Evolutionary conservation across 208 protist species (phyloP).

Genomic region (Zelonia costaricensis): DNA sequence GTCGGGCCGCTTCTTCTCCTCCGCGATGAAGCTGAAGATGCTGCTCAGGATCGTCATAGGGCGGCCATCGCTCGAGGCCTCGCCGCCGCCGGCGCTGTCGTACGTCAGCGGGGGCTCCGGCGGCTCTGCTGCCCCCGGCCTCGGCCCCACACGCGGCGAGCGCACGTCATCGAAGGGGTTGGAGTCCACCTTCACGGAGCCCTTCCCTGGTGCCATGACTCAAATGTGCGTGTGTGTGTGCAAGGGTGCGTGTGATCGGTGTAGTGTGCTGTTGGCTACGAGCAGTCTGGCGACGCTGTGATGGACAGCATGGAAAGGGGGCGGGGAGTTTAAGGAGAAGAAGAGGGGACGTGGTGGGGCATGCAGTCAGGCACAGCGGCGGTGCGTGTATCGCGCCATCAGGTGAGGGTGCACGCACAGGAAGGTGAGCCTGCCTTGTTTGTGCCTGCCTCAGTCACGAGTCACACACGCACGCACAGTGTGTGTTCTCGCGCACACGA

Average conservation of each 20-base stretch:
- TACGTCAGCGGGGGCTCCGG: conserved; percentile 15
- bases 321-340: neutral
- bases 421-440: no score
- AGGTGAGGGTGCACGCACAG: no score
- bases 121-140: no score
- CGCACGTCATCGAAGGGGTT: neutral
- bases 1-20: conserved; percentile 21
- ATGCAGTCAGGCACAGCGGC: no score
- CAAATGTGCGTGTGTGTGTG: neutral
- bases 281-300: no score
- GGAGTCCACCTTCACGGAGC: conserved; percentile 10
- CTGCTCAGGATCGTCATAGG: conserved; percentile 1
- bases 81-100: conserved; percentile 32
- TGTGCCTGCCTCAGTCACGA: no score
- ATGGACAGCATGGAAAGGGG: no score
- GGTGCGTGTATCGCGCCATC: no score
- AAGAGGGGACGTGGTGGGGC: neutral
- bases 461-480: no score
- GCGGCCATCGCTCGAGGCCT: conserved; percentile 14
- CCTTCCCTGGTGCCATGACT: conserved; percentile 15
- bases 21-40: conserved; percentile 24
- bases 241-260: neutral
- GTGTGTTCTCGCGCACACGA: no score
- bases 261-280: no score
- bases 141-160: neutral